Evolutionary conservation across 1,284 basidiomycete genomes (phyloP), one percentile per base, ranked within the genome.

Genomic region (Leucoagaricus sp.): DNA sequence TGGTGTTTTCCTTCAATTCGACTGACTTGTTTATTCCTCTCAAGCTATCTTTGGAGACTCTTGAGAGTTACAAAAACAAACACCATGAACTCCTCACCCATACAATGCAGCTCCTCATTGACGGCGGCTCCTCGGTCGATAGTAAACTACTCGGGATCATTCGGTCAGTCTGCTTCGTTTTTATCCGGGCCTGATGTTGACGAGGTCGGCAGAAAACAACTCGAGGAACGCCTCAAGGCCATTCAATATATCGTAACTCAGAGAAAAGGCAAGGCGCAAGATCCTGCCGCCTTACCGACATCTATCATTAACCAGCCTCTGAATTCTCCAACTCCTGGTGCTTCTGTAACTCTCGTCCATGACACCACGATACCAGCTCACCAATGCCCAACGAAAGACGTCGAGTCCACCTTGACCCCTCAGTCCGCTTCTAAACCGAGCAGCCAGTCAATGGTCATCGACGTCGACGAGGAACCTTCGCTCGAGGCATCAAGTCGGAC

Each of bases 71-170:
- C 17, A 49, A 42, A 19, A 52, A n/a, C n/a, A 34, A 46, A 2
- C 49, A 51, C 10, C 29, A 46, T 31, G 55, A 57, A 21, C 42
- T 57, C 13, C 40, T 57, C n/a, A 51, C 26, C 4, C 31, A 29
- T 15, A 44, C 51, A 33, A 51, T 57, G 55, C 42, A 45, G 4
- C 55, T 46, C 28, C 49, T 57, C 15, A 41, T 57, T 19, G 41
- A 51, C 29, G 33, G 49, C 2, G 48, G 31, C 12, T 33, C 47
- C 13, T 8, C 23, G 19, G 47, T 44, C 5, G 54, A 55, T 25
- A 49, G 12, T 3, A 55, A 49, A 28, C 4, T 33, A 17, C 40
- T 55, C 40, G 8, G 40, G 25, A 23, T 21, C 31, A 0, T 33
- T 49, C 46, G 47, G 46, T 46, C 31, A 25, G 33, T 15, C 8